These are phyloP conservation scores for Irpex lacteus DNA, from an alignment of 1,284 basidiomycete genomes.

Conservation along the genomic window DNA sequence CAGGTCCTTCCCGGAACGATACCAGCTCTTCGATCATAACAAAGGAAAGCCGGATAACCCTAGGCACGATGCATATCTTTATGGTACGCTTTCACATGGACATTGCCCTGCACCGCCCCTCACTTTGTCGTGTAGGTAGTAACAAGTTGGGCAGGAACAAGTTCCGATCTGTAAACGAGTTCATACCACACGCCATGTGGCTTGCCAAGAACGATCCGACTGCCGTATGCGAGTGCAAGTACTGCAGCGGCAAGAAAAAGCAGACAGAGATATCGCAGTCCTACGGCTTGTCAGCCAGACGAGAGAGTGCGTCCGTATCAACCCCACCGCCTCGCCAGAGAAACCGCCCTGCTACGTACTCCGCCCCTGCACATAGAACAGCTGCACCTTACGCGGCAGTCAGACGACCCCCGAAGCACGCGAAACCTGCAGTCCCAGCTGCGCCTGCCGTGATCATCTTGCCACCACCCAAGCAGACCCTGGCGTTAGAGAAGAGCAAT, in stretches of 20 bases:
- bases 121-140: slow-evolving; percentile 36
- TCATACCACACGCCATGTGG: slow-evolving; percentile 80
- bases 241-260: slow-evolving; percentile 59
- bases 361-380: slow-evolving; percentile 8
- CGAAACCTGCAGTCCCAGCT: slow-evolving; percentile 21
- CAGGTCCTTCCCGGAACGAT: slow-evolving; percentile 61
- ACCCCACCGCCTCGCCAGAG: slow-evolving; percentile 7
- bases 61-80: slow-evolving; percentile 76
- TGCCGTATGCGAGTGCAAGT: slow-evolving; percentile 70
- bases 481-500: slow-evolving; percentile 54
- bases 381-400: slow-evolving; percentile 43
- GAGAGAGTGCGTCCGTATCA: slow-evolving; percentile 8
- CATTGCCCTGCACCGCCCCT: slow-evolving; percentile 23
- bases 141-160: slow-evolving; percentile 31
- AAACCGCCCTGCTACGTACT: not conserved
- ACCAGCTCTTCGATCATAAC: slow-evolving; percentile 72
- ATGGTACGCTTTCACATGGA: slow-evolving; percentile 45
- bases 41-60: slow-evolving; percentile 53
- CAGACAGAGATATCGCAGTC: slow-evolving; percentile 66
- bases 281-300: slow-evolving; percentile 37
- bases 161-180: slow-evolving; percentile 79
- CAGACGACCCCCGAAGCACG: slow-evolving; percentile 45
- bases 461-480: slow-evolving; percentile 44
- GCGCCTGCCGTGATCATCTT: not conserved
- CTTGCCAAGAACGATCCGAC: slow-evolving; percentile 52